phyloP scores from a whole-genome alignment of 2,329 filamentous ascomycete species.

The Aspergillus novofumigatus region DNA sequence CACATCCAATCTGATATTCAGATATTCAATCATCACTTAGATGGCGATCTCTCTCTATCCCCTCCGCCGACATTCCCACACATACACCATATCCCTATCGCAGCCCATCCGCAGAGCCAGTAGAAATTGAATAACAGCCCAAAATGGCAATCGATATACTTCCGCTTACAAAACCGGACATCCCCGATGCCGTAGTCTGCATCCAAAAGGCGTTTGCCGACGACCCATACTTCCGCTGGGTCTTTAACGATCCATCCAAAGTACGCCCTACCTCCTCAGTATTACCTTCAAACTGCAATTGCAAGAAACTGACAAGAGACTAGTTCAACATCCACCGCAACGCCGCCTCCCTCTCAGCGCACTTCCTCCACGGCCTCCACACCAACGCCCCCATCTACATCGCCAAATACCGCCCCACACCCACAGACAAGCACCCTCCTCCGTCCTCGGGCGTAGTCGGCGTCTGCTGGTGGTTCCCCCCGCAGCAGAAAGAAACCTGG shows the following conservation, averaged over 20 bases:
- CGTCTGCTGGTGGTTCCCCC: slow-evolving; percentile 68
- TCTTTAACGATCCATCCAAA: slow-evolving; percentile 53
- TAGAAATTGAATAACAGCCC: slow-evolving; percentile 13
- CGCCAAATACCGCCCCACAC: slow-evolving; percentile 53
- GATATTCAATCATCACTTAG: slow-evolving; percentile 14
- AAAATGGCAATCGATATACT: slow-evolving; percentile 53
- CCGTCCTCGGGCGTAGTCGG: slow-evolving; percentile 54
- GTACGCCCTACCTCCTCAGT: too few relatives aligned
- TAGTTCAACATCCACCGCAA: slow-evolving; percentile 60
- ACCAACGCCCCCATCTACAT: slow-evolving; percentile 63
- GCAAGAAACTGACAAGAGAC: not conserved
- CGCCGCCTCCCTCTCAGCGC: slow-evolving; percentile 57
- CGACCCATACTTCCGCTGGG: slow-evolving; percentile 65
- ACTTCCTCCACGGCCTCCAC: slow-evolving; percentile 66
- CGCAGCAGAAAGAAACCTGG: slow-evolving; percentile 31
- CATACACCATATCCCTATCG: slow-evolving; percentile 31
- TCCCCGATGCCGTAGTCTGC: slow-evolving; percentile 60
- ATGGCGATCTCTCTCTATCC: slow-evolving; percentile 31
- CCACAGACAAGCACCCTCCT: slow-evolving; percentile 16
- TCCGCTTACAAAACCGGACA: slow-evolving; percentile 55
- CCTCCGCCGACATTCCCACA: slow-evolving; percentile 28
- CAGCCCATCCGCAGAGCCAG: slow-evolving; percentile 28
- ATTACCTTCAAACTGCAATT: too few relatives aligned
- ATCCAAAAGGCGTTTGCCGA: slow-evolving; percentile 64
- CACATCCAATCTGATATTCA: too few relatives aligned